Evolutionary conservation across 2,329 filamentous ascomycete genomes (phyloP).

Genomic region (Ophiostoma novo-ulmi): DNA sequence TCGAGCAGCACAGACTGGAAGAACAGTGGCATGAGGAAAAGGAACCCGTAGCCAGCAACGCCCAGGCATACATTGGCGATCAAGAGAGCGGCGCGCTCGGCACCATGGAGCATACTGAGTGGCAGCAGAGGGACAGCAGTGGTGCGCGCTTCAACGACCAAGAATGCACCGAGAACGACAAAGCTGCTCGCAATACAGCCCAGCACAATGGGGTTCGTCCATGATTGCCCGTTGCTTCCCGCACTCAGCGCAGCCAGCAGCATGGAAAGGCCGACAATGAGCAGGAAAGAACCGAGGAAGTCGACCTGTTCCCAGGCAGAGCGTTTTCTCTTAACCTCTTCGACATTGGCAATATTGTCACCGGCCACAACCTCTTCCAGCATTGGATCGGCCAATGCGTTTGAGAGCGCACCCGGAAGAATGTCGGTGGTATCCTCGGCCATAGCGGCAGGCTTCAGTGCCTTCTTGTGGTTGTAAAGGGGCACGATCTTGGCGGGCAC

Average conservation of each 20-base stretch:
- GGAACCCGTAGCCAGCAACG: conserved; percentile 57
- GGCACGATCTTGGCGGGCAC: conserved; percentile 13
- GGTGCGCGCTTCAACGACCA: conserved; percentile 46
- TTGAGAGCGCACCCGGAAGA: not conserved
- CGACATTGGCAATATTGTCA: conserved; percentile 30
- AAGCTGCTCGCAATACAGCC: conserved; percentile 42
- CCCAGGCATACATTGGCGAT: conserved; percentile 57
- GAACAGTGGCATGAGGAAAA: conserved; percentile 66
- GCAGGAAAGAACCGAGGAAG: conserved; percentile 50
- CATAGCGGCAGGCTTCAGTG: conserved; percentile 26
- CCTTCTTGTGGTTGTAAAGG: conserved; percentile 24
- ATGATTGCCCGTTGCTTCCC: conserved; percentile 52
- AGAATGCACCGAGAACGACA: conserved; percentile 41
- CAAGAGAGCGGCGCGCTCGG: conserved; percentile 51
- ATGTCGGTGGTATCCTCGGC: not conserved
- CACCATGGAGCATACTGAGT: conserved; percentile 51
- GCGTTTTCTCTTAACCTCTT: conserved; percentile 17
- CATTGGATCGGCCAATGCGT: conserved; percentile 10
- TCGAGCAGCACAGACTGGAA: conserved; percentile 63
- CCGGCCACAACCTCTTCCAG: conserved; percentile 11
- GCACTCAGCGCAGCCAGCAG: conserved; percentile 53
- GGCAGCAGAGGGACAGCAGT: conserved; percentile 51
- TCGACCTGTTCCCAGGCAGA: conserved; percentile 52
- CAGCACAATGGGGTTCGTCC: conserved; percentile 47
- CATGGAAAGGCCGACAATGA: conserved; percentile 54